A percentile compares a stretch with the other conserved stretches of the same genome.
phyloP scores from a whole-genome alignment of 2,329 filamentous ascomycete species.

The Beauveria medogensis region DNA sequence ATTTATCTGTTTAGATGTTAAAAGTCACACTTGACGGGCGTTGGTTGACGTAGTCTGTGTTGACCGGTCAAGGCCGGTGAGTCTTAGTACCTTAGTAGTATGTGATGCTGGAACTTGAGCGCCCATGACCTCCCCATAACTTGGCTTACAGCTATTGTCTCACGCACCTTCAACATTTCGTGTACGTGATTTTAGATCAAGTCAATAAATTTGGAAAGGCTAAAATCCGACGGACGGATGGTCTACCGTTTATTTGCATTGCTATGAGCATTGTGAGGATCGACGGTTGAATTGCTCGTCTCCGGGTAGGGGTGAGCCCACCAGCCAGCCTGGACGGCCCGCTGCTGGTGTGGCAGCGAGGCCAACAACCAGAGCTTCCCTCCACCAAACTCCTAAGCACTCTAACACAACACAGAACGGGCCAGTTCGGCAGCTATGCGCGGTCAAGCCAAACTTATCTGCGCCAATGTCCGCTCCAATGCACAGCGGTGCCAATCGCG shows the following conservation, averaged over 20 bases:
- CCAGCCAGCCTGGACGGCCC: not conserved
- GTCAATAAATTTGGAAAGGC: too few relatives aligned
- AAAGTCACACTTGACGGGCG: not conserved
- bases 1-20: not conserved
- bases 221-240: too few relatives aligned
- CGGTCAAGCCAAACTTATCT: slow-evolving; percentile 28
- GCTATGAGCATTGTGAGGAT: not conserved
- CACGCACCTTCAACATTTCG: too few relatives aligned
- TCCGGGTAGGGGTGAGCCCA: not conserved
- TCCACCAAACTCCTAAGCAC: not conserved
- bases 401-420: not conserved
- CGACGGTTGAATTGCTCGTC: not conserved
- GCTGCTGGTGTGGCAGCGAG: not conserved
- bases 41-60: not conserved
- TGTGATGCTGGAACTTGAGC: too few relatives aligned
- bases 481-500: slow-evolving; percentile 34
- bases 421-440: slow-evolving; percentile 31
- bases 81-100: too few relatives aligned
- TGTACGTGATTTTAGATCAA: too few relatives aligned
- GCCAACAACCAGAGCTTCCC: not conserved
- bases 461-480: slow-evolving; percentile 40
- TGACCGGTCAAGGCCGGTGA: not conserved
- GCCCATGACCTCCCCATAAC: too few relatives aligned
- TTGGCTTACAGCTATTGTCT: too few relatives aligned
- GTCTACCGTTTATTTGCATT: too few relatives aligned